phyloP scores from a whole-genome alignment of 164 flowering plant species.

The Annona squamosa region DNA sequence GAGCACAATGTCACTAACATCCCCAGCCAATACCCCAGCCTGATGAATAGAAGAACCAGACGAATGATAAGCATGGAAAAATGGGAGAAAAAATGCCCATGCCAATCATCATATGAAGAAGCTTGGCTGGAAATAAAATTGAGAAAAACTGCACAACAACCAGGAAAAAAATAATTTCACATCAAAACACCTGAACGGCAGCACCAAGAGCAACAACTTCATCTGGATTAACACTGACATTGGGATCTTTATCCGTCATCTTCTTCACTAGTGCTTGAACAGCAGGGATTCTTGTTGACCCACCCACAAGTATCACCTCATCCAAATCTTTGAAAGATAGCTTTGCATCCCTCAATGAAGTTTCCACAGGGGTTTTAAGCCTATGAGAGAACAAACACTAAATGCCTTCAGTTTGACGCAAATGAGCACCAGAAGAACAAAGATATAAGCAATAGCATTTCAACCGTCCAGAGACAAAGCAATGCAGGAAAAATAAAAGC shows the following conservation, averaged over 20 bases:
- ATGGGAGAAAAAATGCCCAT: background rate
- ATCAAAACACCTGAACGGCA: slow-evolving; percentile 65
- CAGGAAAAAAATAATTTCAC: background rate
- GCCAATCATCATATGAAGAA: background rate
- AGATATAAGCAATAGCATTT: background rate
- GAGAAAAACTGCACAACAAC: background rate
- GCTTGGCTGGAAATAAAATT: background rate
- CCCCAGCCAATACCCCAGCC: slow-evolving; percentile 83
- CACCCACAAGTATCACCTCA: slow-evolving; percentile 35
- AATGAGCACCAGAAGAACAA: background rate
- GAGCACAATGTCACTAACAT: slow-evolving; percentile 73
- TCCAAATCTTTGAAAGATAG: slow-evolving; percentile 56
- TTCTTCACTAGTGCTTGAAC: slow-evolving; percentile 33
- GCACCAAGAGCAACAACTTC: slow-evolving; percentile 72
- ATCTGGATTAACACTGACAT: slow-evolving; percentile 30
- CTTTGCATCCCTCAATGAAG: slow-evolving; percentile 73
- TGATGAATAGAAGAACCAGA: slow-evolving; percentile 10
- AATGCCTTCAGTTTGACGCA: background rate
- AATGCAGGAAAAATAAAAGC: no score
- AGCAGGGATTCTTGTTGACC: slow-evolving; percentile 34
- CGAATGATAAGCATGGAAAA: background rate
- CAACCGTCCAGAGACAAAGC: no score
- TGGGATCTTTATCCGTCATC: slow-evolving; percentile 28
- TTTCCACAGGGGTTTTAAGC: slow-evolving; percentile 63
- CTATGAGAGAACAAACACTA: slow-evolving; percentile 19